Evolutionary conservation across 257 asterid species (phyloP).

Genomic region (Striga asiatica): DNA sequence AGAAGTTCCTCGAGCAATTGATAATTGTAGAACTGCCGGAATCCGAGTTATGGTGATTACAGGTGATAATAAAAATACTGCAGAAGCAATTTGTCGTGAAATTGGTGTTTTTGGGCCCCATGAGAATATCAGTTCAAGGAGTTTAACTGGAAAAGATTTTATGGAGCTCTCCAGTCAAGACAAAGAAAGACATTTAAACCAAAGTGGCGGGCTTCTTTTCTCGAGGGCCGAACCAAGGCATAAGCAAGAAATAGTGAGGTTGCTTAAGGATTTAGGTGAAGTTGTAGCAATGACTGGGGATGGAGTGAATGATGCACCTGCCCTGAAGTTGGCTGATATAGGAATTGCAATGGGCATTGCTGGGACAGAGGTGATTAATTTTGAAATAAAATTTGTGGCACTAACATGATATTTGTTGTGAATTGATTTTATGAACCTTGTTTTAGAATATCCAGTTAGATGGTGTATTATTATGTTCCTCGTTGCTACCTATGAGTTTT

Average conservation of each 20-base stretch:
- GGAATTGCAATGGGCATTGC: constrained; percentile 80
- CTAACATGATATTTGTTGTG: neutral
- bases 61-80: constrained; percentile 92
- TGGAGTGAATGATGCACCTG: constrained; percentile 99
- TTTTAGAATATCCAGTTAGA: neutral
- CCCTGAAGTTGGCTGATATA: constrained; percentile 74
- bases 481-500: neutral
- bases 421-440: neutral
- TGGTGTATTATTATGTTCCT: neutral
- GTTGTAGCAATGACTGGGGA: constrained; percentile 99
- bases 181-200: constrained; percentile 22
- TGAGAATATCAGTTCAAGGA: constrained; percentile 60
- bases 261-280: constrained; percentile 93
- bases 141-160: constrained; percentile 91
- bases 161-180: constrained; percentile 45
- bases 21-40: constrained; percentile 96
- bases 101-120: constrained; percentile 81
- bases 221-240: constrained; percentile 99
- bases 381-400: neutral
- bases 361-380: constrained; percentile 75
- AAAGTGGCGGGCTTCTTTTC: constrained; percentile 81
- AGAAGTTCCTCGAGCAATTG: constrained; percentile 90
- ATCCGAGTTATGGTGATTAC: constrained; percentile 96
- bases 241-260: constrained; percentile 94
- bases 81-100: constrained; percentile 95